Conservation (phyloP, 129 eudicot species). For the Tanacetum coccineum region DNA sequence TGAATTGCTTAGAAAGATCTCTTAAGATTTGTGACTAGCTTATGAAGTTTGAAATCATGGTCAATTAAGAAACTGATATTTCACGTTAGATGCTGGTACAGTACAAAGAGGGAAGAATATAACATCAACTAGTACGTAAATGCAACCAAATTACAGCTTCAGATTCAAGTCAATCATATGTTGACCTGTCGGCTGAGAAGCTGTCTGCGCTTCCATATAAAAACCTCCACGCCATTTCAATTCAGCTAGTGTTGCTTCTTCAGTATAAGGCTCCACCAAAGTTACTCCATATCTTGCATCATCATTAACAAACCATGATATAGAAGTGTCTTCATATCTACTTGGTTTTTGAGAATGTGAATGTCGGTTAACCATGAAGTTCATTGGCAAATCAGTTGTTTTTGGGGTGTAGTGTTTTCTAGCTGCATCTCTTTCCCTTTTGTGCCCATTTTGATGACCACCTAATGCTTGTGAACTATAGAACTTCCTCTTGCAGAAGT, state of each 20-base stretch:
- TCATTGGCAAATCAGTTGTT: conserved; percentile 7
- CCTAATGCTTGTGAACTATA: too few species aligned
- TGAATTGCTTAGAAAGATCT: neutral
- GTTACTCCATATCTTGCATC: neutral
- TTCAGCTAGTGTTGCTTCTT: conserved; percentile 28
- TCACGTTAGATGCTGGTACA: too few species aligned
- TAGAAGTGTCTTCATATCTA: conserved; percentile 28
- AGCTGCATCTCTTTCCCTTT: too few species aligned
- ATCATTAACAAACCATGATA: conserved; percentile 34
- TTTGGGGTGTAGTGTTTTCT: too few species aligned
- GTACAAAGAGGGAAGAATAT: too few species aligned
- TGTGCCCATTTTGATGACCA: too few species aligned
- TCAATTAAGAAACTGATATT: too few species aligned
- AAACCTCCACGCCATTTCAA: conserved; percentile 71
- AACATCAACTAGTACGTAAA: too few species aligned
- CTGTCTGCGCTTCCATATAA: conserved; percentile 34
- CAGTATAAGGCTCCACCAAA: conserved; percentile 21
- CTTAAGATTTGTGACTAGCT: too few species aligned
- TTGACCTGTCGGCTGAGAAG: conserved; percentile 31
- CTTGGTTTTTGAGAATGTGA: conserved; percentile 45
- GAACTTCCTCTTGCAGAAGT: too few species aligned
- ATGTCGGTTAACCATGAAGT: conserved; percentile 41
- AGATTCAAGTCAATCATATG: conserved; percentile 48
- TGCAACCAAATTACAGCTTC: conserved; percentile 37
- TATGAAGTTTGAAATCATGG: too few species aligned